Conservation (phyloP, 2,329 filamentous ascomycete genomes). For the Sporothrix inflata region DNA sequence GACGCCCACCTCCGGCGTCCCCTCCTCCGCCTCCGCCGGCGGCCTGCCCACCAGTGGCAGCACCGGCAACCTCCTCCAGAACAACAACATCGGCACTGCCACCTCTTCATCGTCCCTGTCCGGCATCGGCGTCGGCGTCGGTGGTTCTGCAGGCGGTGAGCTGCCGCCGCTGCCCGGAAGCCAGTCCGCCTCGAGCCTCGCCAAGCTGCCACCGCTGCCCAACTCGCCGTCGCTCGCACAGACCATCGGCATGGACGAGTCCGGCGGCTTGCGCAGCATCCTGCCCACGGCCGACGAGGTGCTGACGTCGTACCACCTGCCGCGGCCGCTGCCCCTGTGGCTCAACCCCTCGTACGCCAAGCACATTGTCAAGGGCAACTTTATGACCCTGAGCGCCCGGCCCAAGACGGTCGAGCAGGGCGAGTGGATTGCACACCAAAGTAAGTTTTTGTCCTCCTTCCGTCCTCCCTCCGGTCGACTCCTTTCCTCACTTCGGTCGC, state of each 20-base stretch:
- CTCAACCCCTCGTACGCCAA: constrained; percentile 75
- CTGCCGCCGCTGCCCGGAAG: constrained; percentile 54
- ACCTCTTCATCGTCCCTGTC: neutral
- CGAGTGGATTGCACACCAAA: constrained; percentile 95
- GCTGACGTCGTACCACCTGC: constrained; percentile 65
- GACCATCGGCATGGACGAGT: constrained; percentile 70
- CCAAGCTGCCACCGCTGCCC: constrained; percentile 63
- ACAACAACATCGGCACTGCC: constrained; percentile 5
- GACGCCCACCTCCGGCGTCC: constrained; percentile 46
- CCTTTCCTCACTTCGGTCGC: neutral
- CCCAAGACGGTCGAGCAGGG: constrained; percentile 92
- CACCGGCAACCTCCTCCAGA: constrained; percentile 16
- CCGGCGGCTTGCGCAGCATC: constrained; percentile 51
- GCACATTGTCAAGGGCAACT: constrained; percentile 95
- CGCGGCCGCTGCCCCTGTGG: constrained; percentile 71
- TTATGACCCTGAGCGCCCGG: constrained; percentile 90
- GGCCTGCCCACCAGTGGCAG: constrained; percentile 20
- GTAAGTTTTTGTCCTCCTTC: constrained; percentile 51
- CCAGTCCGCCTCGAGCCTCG: constrained; percentile 56
- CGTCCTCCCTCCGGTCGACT: too few species aligned
- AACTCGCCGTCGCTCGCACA: constrained; percentile 67
- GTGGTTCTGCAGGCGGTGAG: constrained; percentile 25
- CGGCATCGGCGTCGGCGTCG: neutral
- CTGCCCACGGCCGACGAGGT: constrained; percentile 50
- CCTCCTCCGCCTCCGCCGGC: constrained; percentile 17